phyloP scores from a whole-genome alignment of 2,329 filamentous ascomycete genomes.

The Penicillium hesseltinei region DNA sequence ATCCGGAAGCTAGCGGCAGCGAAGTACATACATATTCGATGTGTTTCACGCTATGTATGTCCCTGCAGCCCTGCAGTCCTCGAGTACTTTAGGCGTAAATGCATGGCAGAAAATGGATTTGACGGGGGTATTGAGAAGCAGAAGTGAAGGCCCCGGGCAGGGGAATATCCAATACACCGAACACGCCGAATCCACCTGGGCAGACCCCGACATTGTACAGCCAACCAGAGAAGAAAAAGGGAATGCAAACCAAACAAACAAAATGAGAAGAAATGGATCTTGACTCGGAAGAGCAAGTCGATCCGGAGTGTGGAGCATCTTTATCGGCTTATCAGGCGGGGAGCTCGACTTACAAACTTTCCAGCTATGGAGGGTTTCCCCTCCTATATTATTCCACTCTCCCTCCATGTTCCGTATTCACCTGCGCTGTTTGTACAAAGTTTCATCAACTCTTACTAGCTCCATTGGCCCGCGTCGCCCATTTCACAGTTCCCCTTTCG shows the following conservation, averaged over 20 bases:
- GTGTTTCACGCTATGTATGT: conserved; percentile 18
- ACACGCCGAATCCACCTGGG: not conserved
- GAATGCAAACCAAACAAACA: conserved; percentile 6
- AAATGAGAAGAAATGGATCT: too few species aligned
- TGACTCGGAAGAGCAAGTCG: conserved; percentile 32
- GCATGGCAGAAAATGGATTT: not conserved
- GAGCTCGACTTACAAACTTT: conserved; percentile 1
- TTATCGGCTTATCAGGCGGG: conserved; percentile 25
- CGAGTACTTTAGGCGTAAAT: not conserved
- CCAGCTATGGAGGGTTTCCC: not conserved
- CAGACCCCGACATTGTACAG: not conserved
- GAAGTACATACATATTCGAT: conserved; percentile 25
- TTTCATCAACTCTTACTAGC: not conserved
- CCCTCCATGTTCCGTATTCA: conserved; percentile 12
- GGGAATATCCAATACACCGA: not conserved
- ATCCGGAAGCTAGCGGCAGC: conserved; percentile 28
- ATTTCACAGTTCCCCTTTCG: conserved; percentile 28
- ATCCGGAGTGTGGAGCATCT: conserved; percentile 27
- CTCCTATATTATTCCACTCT: not conserved
- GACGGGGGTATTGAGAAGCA: not conserved
- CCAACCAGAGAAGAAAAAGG: not conserved
- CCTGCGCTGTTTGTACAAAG: conserved; percentile 12
- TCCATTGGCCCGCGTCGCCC: conserved; percentile 7
- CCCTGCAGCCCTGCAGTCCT: not conserved
- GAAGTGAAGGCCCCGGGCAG: not conserved